Evolutionary conservation across 2,329 filamentous ascomycete species (phyloP), one percentile per base, ranked within the genome.

Genomic region (Tetracladium maxilliforme): DNA sequence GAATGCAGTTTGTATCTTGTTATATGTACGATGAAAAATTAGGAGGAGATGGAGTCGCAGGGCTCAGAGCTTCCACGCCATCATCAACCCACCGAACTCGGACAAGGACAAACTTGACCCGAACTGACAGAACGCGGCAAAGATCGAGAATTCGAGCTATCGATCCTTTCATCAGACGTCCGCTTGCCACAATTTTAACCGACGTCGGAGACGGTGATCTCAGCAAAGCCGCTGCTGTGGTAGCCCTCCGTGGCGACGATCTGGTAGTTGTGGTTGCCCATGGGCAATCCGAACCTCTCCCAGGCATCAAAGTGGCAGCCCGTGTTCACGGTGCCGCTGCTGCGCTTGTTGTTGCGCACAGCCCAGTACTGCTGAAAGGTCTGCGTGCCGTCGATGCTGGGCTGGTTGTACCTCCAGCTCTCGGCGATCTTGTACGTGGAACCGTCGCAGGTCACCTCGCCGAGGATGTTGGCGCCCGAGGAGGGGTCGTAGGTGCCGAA

Each of bases 201-300:
- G n/a, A n/a, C n/a, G n/a, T n/a, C n/a, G n/a, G 18, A 19, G 36
- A 64, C 57, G 25, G 51, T 63, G 31, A 66, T 63, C 23, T 37
- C 44, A 21, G 61, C 50, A 25, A 44, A 50, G 1, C 64, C 62
- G 30, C 48, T 53, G 45, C 60, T 63, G 31, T 50, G 44, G 43
- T 64, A 65, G 4, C 60, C 63, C 43, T 68, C 64, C 1, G 58
- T 61, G 10, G 63, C 63, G 12, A 67, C 44, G 31, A 69, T 64
- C 50, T 60, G 54, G 41, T 69, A 69, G 42, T 68, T 48, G 34
- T 54, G 49, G 19, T 34, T 48, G 4, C 64, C 64, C 8, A 69
- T 38, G 14, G 44, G 50, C 41, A 66, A 42, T 4, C 64, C 63
- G n/a, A 42, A 37, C 19, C 48, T 47, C 12, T 42, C 41, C 64